A percentile compares a stretch with the other conserved stretches of the same genome.
Conservation (phyloP, 1,284 basidiomycete genomes). For the Heterobasidion parviporum region DNA sequence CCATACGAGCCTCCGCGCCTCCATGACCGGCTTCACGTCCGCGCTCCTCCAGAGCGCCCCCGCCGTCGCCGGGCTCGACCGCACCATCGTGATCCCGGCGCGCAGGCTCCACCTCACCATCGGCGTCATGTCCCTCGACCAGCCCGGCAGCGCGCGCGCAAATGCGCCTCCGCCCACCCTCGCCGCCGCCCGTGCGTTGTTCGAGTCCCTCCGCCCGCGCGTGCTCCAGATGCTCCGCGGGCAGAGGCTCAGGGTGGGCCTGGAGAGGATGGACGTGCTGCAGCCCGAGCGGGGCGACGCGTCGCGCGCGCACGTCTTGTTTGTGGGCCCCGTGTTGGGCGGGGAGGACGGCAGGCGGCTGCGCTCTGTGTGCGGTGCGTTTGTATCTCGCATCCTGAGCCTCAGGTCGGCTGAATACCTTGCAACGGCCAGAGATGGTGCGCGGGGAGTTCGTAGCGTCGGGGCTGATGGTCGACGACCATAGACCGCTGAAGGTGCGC, state of each 20-base stretch:
- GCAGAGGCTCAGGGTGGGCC: constrained; percentile 28
- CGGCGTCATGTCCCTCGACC: constrained; percentile 55
- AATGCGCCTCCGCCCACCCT: neutral
- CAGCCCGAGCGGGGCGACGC: constrained; percentile 30
- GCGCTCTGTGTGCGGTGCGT: constrained; percentile 34
- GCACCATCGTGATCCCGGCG: constrained; percentile 48
- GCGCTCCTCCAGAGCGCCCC: constrained; percentile 28
- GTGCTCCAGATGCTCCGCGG: constrained; percentile 4
- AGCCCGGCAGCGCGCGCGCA: neutral
- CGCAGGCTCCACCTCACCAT: constrained; percentile 61
- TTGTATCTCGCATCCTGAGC: too few relatives aligned
- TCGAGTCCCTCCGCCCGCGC: constrained; percentile 5
- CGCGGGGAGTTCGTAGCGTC: constrained; percentile 36
- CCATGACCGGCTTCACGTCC: constrained; percentile 36
- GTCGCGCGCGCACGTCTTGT: constrained; percentile 49
- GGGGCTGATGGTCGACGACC: constrained; percentile 34
- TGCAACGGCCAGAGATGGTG: constrained; percentile 29
- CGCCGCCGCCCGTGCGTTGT: neutral
- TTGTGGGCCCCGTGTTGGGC: constrained; percentile 35
- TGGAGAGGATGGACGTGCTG: constrained; percentile 46
- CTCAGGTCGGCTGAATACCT: neutral
- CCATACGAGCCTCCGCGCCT: constrained; percentile 32
- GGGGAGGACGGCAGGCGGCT: constrained; percentile 20
- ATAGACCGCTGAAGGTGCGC: constrained; percentile 51
- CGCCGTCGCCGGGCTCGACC: constrained; percentile 47